Evolutionary conservation across 2,329 filamentous ascomycete species (phyloP).

Genomic region (Spiromastix sp.): DNA sequence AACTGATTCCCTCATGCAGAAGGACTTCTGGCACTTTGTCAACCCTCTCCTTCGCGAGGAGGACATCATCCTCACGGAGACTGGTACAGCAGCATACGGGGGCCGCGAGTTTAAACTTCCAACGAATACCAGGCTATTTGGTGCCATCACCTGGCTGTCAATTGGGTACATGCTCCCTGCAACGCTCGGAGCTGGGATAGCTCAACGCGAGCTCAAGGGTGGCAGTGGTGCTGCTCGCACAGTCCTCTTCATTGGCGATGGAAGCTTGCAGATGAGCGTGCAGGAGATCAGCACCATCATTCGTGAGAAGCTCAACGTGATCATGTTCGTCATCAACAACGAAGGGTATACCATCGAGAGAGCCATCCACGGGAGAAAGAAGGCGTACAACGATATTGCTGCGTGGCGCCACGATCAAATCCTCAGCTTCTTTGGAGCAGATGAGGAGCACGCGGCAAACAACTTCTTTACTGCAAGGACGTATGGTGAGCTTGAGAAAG

Average conservation of each 20-base stretch:
- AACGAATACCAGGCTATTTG: too few species aligned
- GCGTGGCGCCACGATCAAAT: slow-evolving; percentile 18
- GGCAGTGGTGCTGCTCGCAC: too few species aligned
- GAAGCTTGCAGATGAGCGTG: slow-evolving; percentile 19
- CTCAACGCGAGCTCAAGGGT: slow-evolving; percentile 14
- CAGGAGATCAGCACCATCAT: slow-evolving; percentile 19
- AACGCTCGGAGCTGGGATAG: slow-evolving; percentile 14
- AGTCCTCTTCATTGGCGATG: slow-evolving; percentile 17
- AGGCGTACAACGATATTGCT: slow-evolving; percentile 18
- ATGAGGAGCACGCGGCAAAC: slow-evolving; percentile 4
- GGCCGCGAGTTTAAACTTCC: too few species aligned
- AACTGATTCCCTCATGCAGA: too few species aligned
- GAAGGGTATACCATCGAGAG: slow-evolving; percentile 19
- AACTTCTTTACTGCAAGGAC: slow-evolving; percentile 10
- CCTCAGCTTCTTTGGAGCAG: slow-evolving; percentile 16
- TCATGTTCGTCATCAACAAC: slow-evolving; percentile 19
- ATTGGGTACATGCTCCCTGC: slow-evolving; percentile 18
- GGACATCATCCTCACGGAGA: too few species aligned
- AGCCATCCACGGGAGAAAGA: slow-evolving; percentile 18
- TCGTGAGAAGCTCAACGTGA: slow-evolving; percentile 15
- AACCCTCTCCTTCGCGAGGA: too few species aligned
- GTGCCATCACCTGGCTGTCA: too few species aligned
- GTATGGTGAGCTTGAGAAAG: slow-evolving; percentile 10
- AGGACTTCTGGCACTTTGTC: too few species aligned
- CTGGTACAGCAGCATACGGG: slow-evolving; percentile 7